These are phyloP conservation scores for Triangularia setosa DNA, from an alignment of 2,329 filamentous ascomycete genomes.

Conservation along the genomic window DNA sequence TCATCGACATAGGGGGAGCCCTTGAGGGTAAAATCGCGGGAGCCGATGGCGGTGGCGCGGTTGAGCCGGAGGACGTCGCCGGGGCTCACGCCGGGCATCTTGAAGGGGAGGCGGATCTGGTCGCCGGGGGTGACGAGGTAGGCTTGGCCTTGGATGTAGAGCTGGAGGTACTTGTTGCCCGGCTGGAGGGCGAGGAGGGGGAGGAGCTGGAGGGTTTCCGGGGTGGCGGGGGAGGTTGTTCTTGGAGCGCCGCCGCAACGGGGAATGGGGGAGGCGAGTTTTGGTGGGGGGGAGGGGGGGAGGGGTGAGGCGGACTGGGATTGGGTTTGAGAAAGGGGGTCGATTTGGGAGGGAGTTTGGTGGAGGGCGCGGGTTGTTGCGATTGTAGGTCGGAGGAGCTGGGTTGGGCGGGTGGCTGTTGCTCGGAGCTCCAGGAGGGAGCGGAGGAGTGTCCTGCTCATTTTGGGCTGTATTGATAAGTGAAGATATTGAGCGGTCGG, in stretches of 20 bases:
- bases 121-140: slow-evolving; percentile 79
- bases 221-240: slow-evolving; percentile 25
- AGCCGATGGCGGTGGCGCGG: slow-evolving; percentile 76
- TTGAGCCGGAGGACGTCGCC: slow-evolving; percentile 87
- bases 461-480: slow-evolving; percentile 26
- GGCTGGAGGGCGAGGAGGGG: slow-evolving; percentile 70
- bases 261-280: slow-evolving; percentile 18
- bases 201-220: slow-evolving; percentile 58
- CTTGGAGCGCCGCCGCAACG: slow-evolving; percentile 23
- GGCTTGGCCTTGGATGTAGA: slow-evolving; percentile 73
- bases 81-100: slow-evolving; percentile 69
- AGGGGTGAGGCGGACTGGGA: slow-evolving; percentile 43
- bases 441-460: slow-evolving; percentile 60
- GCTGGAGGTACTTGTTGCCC: slow-evolving; percentile 66
- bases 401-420: slow-evolving; percentile 26
- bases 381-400: slow-evolving; percentile 47
- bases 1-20: slow-evolving; percentile 80
- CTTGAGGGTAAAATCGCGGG: slow-evolving; percentile 85
- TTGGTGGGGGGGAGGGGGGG: slow-evolving; percentile 18
- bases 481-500: background rate
- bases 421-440: slow-evolving; percentile 59
- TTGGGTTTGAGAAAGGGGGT: slow-evolving; percentile 48
- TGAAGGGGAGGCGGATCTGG: slow-evolving; percentile 71
- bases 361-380: slow-evolving; percentile 39
- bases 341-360: slow-evolving; percentile 48